Base-by-base conservation (phyloP, 2,329 filamentous ascomycete genomes). In the Juglanconis juglandina region DNA sequence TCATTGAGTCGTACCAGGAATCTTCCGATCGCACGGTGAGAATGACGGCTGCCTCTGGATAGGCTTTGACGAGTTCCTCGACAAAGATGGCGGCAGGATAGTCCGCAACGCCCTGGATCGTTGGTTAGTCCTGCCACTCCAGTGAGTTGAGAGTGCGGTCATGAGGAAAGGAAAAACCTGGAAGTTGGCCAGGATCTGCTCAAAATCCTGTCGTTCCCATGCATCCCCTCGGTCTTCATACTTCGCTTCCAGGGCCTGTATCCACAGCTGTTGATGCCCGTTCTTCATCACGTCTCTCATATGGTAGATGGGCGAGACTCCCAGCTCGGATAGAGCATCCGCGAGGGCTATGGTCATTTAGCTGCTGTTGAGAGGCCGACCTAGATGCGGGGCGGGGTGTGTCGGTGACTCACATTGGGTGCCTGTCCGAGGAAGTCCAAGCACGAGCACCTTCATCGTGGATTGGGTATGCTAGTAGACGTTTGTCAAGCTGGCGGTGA, bases 11-110 rank as follows among this genome's bases (percentile, higher is more conserved):
- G 67, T 81, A 77, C 85, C 85, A 87, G 53, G 79, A 77, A 65
- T 86, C 80, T 13, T 85, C 80, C 52, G 85, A 79, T 30, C 84
- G 78, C 41, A 77, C 82, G 3, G 83, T 84, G 60, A 87, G 72
- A 51, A 88, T 81, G 62, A 87, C 77, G 71, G 85, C 84, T 14
- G 85, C 84, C 55, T 87, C 81, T 4, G 85, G 85, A 68, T 88
- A 87, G 11, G 84, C 83, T 63, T 81, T 78, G 49, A 86, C 82
- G 49, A 88, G 75, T 68, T 88, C 84, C 66, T 81, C 78, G 11
- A 81, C 79, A 68, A 88, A 72, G 47, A 73, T 68, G 56, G 69
- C 64, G 13, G 68, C 65, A 5, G 71, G 71, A 53, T 69, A 72
- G 62, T 73, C 71, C 47, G 71, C 65, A 9, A 68, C 58, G 37